Base-by-base conservation (phyloP, 2,329 filamentous ascomycete genomes). In the Clarireedia sp. region DNA sequence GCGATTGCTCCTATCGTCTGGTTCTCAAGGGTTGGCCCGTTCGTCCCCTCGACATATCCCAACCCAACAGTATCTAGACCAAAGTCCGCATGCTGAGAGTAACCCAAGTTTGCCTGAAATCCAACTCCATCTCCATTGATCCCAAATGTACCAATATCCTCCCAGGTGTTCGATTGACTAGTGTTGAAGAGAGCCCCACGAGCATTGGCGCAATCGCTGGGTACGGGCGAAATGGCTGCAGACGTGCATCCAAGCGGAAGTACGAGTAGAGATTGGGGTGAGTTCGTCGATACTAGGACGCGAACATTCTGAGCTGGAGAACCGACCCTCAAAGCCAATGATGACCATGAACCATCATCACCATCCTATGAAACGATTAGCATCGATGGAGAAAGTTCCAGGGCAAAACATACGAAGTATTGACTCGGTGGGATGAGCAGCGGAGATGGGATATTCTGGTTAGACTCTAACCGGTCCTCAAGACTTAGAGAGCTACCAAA, bases 331-430 rank as follows among this genome's bases (percentile, higher is more conserved):
- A 90, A 73, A n/a, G 73, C 74, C 60, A 88, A 81, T 8, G 83
- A 80, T 8, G 85, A 89, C 87, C 87, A 91, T 58, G 77, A 76
- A 7, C 85, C 85, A 66, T 88, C 84, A 61, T 79, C 75, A 44
- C 82, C 82, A 58, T 79, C 75, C 80, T 80, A 9, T 12, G 17
- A 81, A 38, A 21, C 17, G 3, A 17, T 56, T 19, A 5, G 40
- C 41, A 47, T 23, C 14, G 41, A 17, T 41, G 21, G 29, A 12
- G 33, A 7, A 9, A 29, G n/a, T n/a, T 3, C 2, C 4, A n/a
- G 26, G 10, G 14, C 12, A 47, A 26, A 19, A 48, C 58, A 38
- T 37, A 63, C 60, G 55, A 54, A 63, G 48, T 61, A 59, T 50
- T 61, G 57, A 53, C 61, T 63, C 17, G 61, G 48, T n/a, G 61